A percentile compares a stretch with the other conserved stretches of the same genome.
These are phyloP conservation scores for Pelargonium cotyledonis DNA, from an alignment of 441 rosid species.

Conservation along the genomic window DNA sequence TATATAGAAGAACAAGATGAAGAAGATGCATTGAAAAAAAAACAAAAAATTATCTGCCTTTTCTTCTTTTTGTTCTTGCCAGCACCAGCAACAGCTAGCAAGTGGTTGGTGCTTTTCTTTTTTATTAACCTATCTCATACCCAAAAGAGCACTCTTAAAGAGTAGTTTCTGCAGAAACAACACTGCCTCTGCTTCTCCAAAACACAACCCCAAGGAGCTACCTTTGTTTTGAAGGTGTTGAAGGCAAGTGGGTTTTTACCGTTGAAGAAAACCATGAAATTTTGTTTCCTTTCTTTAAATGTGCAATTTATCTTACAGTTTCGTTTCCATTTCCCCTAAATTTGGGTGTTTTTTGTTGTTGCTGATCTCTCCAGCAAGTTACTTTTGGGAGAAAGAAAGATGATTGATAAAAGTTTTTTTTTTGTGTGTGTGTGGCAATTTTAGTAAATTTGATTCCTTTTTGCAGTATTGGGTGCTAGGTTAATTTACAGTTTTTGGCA, in stretches of 20 bases:
- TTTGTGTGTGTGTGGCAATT: not conserved
- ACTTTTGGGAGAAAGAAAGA: too few species aligned
- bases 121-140: not conserved
- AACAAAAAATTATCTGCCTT: not conserved
- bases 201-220: not conserved
- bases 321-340: too few species aligned
- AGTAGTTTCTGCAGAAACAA: not conserved
- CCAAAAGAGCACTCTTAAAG: not conserved
- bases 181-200: conserved; percentile 1
- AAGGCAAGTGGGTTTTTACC: conserved; percentile 8
- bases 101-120: not conserved
- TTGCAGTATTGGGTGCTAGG: too few species aligned
- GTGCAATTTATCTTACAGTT: not conserved
- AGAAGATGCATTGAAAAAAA: not conserved
- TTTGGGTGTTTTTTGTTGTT: too few species aligned
- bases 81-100: too few species aligned
- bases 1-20: not conserved
- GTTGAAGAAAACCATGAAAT: not conserved
- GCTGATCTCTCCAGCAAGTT: too few species aligned
- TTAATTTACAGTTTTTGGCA: not conserved
- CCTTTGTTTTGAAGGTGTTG: not conserved
- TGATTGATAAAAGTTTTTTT: too few species aligned
- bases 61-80: not conserved
- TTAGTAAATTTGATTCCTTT: not conserved
- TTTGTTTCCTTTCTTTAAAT: not conserved